Base-by-base conservation (phyloP, 2,329 filamentous ascomycete genomes). In the Alternaria consortialis region DNA sequence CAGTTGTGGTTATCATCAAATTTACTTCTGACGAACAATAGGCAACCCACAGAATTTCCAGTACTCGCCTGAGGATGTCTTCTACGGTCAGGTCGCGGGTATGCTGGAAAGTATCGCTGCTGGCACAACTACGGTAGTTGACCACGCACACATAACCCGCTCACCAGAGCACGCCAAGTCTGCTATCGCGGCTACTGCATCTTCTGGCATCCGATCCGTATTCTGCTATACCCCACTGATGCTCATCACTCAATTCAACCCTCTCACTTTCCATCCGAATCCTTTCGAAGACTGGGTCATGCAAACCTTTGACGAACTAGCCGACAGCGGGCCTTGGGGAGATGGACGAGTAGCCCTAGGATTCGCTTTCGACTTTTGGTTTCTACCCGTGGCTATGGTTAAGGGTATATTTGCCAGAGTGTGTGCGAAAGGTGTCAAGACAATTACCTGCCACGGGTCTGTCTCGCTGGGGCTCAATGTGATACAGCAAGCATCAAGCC, bases 121-220 rank as follows among this genome's bases (percentile, higher is more conserved):
- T 0, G 85, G 85, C 5, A 84, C 85, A 9, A 87, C 85, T 0
- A 84, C 83, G 0, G 77, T 81, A 0, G 77, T 87, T 0, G 85
- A 87, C 56, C 84, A 87, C 50, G 84, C 85, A 1, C 83, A 84
- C 36, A 78, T 84, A 29, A 85, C 79, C 0, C 85, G 67, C 70
- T 71, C 71, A 6, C 66, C 70, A 0, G 62, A 68, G 4, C 65
- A 71, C 32, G 64, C 56, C 12, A 65, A 60, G 29, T 59, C 74
- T n/a, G 79, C 77, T 29, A 72, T 83, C 34, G 74, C 79, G 12
- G 82, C 79, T 25, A 79, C 81, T 5, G 67, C 77, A 3, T 72
- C 80, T 9, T 82, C 82, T 1, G 83, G 83, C 2, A 78, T 85
- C 17, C 79, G 84, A 5, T 80, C 81, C 7, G 71, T 84, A 6